Percentiles rank a stretch among this genome's conserved stretches.
Conservation (phyloP, 139 green algal species). For the Chlamydomonas sp. region DNA sequence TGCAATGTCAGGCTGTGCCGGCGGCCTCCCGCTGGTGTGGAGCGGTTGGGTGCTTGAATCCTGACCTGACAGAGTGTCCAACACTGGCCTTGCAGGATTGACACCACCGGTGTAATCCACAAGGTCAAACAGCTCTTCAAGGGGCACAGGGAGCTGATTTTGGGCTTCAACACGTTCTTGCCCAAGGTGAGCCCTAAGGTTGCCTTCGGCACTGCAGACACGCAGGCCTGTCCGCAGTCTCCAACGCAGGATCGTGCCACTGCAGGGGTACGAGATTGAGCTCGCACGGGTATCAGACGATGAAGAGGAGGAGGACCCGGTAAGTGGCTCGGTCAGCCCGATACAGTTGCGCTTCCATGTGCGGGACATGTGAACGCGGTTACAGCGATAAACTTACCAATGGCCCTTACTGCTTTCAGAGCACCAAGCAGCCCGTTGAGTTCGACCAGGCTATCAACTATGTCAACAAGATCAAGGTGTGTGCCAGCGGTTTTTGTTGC, state of each 20-base stretch:
- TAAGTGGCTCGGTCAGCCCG: not conserved
- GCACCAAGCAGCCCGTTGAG: constrained; percentile 87
- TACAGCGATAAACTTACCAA: not conserved
- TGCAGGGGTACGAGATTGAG: constrained; percentile 85
- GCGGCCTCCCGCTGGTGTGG: too few relatives aligned
- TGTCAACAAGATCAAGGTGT: constrained; percentile 99
- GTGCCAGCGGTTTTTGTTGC: not conserved
- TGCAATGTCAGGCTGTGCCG: too few relatives aligned
- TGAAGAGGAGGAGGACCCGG: constrained; percentile 58
- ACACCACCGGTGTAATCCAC: constrained; percentile 95
- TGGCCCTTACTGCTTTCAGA: not conserved
- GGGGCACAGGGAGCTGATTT: constrained; percentile 94
- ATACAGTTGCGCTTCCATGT: not conserved
- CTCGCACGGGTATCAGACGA: constrained; percentile 62
- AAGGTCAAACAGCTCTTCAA: constrained; percentile 96
- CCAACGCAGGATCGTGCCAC: not conserved
- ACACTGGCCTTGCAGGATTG: constrained; percentile 77
- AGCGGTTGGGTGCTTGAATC: not conserved
- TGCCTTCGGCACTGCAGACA: not conserved
- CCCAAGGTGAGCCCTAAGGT: constrained; percentile 74
- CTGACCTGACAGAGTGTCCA: not conserved
- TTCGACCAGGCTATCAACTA: constrained; percentile 99
- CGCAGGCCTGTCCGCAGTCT: too few relatives aligned
- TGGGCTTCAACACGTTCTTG: constrained; percentile 99
- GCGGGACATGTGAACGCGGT: not conserved